Evolutionary conservation across 306 rosid genomes (phyloP).

Genomic region (Vigna trinervia): DNA sequence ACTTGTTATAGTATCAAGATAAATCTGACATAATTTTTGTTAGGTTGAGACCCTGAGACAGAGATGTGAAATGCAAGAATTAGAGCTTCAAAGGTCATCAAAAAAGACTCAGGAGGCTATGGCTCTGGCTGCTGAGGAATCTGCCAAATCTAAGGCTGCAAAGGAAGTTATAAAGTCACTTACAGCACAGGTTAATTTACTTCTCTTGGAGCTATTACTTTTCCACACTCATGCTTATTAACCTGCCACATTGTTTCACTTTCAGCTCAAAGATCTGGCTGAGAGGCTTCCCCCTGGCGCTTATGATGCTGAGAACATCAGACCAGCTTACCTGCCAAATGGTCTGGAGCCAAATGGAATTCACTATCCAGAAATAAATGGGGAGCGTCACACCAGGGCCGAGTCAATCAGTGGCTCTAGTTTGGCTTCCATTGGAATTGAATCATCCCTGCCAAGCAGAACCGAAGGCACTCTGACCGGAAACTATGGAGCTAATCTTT

Average conservation of each 20-base stretch:
- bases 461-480: conserved; percentile 57
- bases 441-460: conserved; percentile 59
- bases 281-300: conserved; percentile 92
- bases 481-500: conserved; percentile 54
- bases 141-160: conserved; percentile 88
- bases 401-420: conserved; percentile 77
- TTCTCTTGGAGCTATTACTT: conserved; percentile 27
- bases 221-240: conserved; percentile 31
- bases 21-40: conserved; percentile 36
- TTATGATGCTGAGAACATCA: conserved; percentile 72
- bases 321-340: conserved; percentile 66
- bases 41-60: conserved; percentile 89
- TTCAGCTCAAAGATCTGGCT: conserved; percentile 93
- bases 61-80: conserved; percentile 82
- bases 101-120: conserved; percentile 88
- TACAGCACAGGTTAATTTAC: conserved; percentile 78
- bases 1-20: conserved; percentile 17
- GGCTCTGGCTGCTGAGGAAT: conserved; percentile 81
- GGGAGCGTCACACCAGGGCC: conserved; percentile 69
- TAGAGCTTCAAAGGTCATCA: conserved; percentile 81
- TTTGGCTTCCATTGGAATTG: conserved; percentile 69
- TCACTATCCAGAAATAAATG: conserved; percentile 63
- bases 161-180: conserved; percentile 96
- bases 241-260: conserved; percentile 51
- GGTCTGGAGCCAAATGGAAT: conserved; percentile 75